These are phyloP conservation scores for Pichia norvegensis DNA, from an alignment of 1,139 yeast genomes.

Conservation along the genomic window DNA sequence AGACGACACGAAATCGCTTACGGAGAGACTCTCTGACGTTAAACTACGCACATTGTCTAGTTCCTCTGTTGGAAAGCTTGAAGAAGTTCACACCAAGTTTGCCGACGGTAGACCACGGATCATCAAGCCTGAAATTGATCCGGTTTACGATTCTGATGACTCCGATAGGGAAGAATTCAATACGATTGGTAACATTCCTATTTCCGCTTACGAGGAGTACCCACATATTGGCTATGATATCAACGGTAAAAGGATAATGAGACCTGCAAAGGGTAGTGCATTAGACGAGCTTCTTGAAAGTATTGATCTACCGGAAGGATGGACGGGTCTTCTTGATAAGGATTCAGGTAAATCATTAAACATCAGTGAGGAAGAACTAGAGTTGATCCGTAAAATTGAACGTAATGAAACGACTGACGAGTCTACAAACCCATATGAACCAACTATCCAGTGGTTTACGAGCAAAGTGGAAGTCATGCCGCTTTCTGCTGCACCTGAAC, in stretches of 20 bases:
- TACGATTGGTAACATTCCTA: constrained; percentile 88
- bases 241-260: constrained; percentile 95
- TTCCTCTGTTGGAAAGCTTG: constrained; percentile 28
- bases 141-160: constrained; percentile 89
- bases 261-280: constrained; percentile 97
- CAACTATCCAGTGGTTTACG: constrained; percentile 93
- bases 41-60: constrained; percentile 43
- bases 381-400: constrained; percentile 79
- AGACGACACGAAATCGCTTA: constrained; percentile 42
- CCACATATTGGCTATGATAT: constrained; percentile 97
- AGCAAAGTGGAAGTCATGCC: constrained; percentile 86
- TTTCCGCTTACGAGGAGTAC: constrained; percentile 91
- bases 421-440: constrained; percentile 79
- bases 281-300: constrained; percentile 80
- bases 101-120: constrained; percentile 77
- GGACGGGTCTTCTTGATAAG: constrained; percentile 95
- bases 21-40: constrained; percentile 49
- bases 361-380: constrained; percentile 82
- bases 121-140: constrained; percentile 83
- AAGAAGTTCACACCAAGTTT: constrained; percentile 42
- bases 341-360: constrained; percentile 84
- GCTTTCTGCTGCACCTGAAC: constrained; percentile 87
- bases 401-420: constrained; percentile 80
- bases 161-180: constrained; percentile 78
- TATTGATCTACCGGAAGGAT: constrained; percentile 93